A percentile compares a stretch with the other conserved stretches of the same genome.
Conservation (phyloP, 1,284 basidiomycete species). For the Naganishia liquefaciens region DNA sequence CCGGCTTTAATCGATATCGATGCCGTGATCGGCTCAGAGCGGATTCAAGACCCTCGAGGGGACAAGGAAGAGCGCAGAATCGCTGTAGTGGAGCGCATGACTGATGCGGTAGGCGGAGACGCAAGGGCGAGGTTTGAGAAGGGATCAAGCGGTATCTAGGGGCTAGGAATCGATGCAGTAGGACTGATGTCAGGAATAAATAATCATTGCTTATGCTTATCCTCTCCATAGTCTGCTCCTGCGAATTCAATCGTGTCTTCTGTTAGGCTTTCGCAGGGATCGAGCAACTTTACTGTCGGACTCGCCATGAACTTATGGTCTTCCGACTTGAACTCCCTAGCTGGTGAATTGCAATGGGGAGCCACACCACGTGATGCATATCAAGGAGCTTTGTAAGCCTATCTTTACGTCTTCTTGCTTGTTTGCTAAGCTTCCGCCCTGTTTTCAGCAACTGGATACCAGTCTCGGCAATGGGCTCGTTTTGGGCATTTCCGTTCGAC, state of each 20-base stretch:
- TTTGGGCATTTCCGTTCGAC: slow-evolving; percentile 44
- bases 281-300: slow-evolving; percentile 12
- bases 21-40: slow-evolving; percentile 24
- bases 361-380: slow-evolving; percentile 41
- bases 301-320: slow-evolving; percentile 36
- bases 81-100: slow-evolving; percentile 21
- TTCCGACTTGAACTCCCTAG: slow-evolving; percentile 45
- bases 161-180: slow-evolving; percentile 48
- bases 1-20: slow-evolving; percentile 19
- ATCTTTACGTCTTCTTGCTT: not conserved
- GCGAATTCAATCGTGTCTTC: slow-evolving; percentile 40
- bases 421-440: not conserved
- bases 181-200: slow-evolving; percentile 15
- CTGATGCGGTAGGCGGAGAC: slow-evolving; percentile 13
- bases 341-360: slow-evolving; percentile 50
- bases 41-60: slow-evolving; percentile 15
- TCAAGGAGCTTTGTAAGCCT: slow-evolving; percentile 47
- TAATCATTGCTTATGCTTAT: not conserved
- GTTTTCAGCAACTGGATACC: slow-evolving; percentile 46
- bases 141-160: slow-evolving; percentile 47
- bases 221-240: slow-evolving; percentile 32
- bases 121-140: slow-evolving; percentile 19
- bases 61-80: slow-evolving; percentile 7
- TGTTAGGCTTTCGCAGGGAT: slow-evolving; percentile 32
- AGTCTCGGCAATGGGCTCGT: slow-evolving; percentile 36